Percentiles rank a stretch among this genome's conserved stretches.
Conservation (phyloP, 345 rosid species). For the Ceriops zippeliana region DNA sequence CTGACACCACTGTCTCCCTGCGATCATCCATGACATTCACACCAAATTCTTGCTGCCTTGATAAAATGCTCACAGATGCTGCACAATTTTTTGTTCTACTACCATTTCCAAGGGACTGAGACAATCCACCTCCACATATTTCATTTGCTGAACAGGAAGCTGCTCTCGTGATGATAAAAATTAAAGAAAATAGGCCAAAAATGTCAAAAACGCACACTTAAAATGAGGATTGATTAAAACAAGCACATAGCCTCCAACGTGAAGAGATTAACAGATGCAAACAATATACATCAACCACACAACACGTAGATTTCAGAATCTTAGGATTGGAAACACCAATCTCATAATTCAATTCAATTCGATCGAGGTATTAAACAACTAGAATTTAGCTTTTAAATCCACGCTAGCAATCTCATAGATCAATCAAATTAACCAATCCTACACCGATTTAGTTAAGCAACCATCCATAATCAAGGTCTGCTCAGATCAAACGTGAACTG, state of each 20-base stretch:
- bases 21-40: slow-evolving; percentile 17
- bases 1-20: slow-evolving; percentile 29
- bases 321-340: too few relatives aligned
- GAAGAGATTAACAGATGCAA: too few relatives aligned
- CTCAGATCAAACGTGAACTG: too few relatives aligned
- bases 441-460: too few relatives aligned
- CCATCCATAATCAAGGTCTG: too few relatives aligned
- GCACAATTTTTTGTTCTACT: slow-evolving; percentile 29
- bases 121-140: slow-evolving; percentile 35
- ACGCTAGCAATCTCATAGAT: too few relatives aligned
- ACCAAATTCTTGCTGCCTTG: slow-evolving; percentile 33
- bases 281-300: too few relatives aligned
- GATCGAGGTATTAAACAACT: too few relatives aligned
- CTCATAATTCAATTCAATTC: too few relatives aligned
- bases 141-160: slow-evolving; percentile 38
- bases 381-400: too few relatives aligned
- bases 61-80: slow-evolving; percentile 18
- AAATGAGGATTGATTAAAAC: not conserved
- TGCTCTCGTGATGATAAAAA: slow-evolving; percentile 9
- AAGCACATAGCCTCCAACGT: not conserved
- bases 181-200: not conserved
- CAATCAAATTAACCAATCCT: too few relatives aligned
- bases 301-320: too few relatives aligned
- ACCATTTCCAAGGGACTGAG: slow-evolving; percentile 27
- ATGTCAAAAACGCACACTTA: not conserved